Base-by-base conservation (phyloP, 768 basidiomycete species). In the Mycena capillaripes region DNA sequence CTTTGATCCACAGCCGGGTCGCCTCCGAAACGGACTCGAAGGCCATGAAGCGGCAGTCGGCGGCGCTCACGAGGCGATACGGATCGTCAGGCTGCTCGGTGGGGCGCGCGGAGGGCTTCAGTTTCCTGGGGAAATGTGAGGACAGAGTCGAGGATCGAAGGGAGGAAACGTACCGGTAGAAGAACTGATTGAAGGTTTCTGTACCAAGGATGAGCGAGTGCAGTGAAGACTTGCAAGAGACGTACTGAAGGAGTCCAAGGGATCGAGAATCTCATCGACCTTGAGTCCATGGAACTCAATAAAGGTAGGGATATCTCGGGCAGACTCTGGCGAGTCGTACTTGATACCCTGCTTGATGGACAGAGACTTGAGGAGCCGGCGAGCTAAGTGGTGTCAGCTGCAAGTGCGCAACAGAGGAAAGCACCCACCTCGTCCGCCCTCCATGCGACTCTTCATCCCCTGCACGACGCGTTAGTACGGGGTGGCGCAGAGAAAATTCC, bases 151-250 rank as follows among this genome's bases (percentile, higher is more conserved):
- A 48, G 17, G 10, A 55, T 7, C 30, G 46, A n/a, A 14, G 9
- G 19, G 40, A 8, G 14, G 34, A 27, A 44, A 46, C 81, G 60
- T 69, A 89, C 90, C 92, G 86, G 76, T 94, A 95, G 83, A 97
- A 97, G 85, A 97, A 97, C 74, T 97, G 76, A 79, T 99, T 98
- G 85, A 99, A 99, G 0, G 92, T 96, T 83, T 93, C 94, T 96
- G 74, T 23, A 25, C 70, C 23, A 23, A 19, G 16, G 29, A 34
- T 79, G 5, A 74, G 56, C 19, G 2, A 5, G 50, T 6, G 34
- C 19, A 55, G 14, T 14, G 21, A 21, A 23, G 27, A 25, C 4
- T 34, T 63, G 57, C 38, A 63, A 56, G 36, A 19, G 14, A 88
- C 92, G 36, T 74, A 95, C 95, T 92, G 83, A 96, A 99, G 0